Percentiles rank a stretch among this genome's conserved stretches.
phyloP scores from a whole-genome alignment of 1,139 yeast species.

The Meyerozyma carpophila region DNA sequence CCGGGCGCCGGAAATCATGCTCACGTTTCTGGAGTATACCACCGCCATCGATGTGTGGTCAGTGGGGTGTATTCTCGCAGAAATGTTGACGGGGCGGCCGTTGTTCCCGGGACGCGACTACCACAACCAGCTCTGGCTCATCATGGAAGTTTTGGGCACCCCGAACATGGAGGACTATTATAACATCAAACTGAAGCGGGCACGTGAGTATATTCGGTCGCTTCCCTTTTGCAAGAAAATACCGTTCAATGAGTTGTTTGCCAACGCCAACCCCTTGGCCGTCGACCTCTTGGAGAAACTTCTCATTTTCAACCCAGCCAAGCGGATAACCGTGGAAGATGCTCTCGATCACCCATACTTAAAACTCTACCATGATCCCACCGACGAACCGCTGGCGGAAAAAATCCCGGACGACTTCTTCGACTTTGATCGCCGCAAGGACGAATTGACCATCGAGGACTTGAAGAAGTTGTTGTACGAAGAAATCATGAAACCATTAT shows the following conservation, averaged over 20 bases:
- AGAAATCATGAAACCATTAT: slow-evolving; percentile 43
- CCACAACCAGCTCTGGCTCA: slow-evolving; percentile 80
- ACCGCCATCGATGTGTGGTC: slow-evolving; percentile 97
- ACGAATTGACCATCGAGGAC: slow-evolving; percentile 62
- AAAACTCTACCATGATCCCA: slow-evolving; percentile 70
- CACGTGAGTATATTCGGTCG: slow-evolving; percentile 77
- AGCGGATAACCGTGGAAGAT: slow-evolving; percentile 72
- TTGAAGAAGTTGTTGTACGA: slow-evolving; percentile 65
- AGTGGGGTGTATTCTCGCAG: slow-evolving; percentile 93
- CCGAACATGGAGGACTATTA: slow-evolving; percentile 79
- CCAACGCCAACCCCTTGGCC: slow-evolving; percentile 59
- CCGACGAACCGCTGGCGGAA: slow-evolving; percentile 74
- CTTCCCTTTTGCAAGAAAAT: slow-evolving; percentile 61
- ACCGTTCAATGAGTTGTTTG: slow-evolving; percentile 50
- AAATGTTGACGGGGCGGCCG: slow-evolving; percentile 82
- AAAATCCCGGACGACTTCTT: slow-evolving; percentile 76
- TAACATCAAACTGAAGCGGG: slow-evolving; percentile 76
- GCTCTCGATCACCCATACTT: slow-evolving; percentile 84
- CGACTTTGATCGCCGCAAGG: slow-evolving; percentile 74
- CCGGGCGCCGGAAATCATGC: slow-evolving; percentile 95
- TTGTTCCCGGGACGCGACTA: slow-evolving; percentile 93
- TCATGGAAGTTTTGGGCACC: slow-evolving; percentile 86
- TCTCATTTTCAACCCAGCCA: slow-evolving; percentile 73
- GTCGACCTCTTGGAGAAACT: slow-evolving; percentile 71
- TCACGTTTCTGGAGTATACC: slow-evolving; percentile 87